These are phyloP conservation scores for Knufia petricola DNA, from an alignment of 2,329 filamentous ascomycete species.

Conservation along the genomic window DNA sequence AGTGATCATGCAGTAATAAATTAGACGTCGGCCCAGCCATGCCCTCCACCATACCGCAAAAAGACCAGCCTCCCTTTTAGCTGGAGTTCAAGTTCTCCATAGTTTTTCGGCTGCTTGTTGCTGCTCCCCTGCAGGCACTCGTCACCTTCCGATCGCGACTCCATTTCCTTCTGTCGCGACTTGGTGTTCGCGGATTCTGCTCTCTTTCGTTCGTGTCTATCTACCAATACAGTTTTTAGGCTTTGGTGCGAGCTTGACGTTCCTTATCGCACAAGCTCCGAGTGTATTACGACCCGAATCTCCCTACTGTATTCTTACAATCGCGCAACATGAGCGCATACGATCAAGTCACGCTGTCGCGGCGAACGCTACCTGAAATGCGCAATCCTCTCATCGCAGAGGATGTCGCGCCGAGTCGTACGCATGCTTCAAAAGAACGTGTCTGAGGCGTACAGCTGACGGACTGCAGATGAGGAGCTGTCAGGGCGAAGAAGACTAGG, in stretches of 20 bases:
- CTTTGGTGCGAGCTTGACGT: conserved; percentile 21
- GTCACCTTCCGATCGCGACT: conserved; percentile 3
- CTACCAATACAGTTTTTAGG: conserved; percentile 22
- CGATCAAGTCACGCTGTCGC: conserved; percentile 23
- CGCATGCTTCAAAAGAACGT: conserved; percentile 22
- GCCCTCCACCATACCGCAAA: background rate
- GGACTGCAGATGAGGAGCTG: conserved; percentile 55
- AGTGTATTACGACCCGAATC: too few relatives aligned
- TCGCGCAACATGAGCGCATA: conserved; percentile 16
- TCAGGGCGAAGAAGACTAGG: conserved; percentile 78
- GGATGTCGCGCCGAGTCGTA: conserved; percentile 37
- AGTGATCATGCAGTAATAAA: background rate
- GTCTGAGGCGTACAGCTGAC: conserved; percentile 18
- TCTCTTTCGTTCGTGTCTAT: conserved; percentile 10
- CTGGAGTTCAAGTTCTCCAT: conserved; percentile 10
- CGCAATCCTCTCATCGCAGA: conserved; percentile 38
- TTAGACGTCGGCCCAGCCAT: background rate
- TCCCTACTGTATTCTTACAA: conserved; percentile 3
- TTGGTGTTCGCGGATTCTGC: background rate
- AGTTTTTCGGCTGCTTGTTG: conserved; percentile 6
- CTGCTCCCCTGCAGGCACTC: conserved; percentile 6
- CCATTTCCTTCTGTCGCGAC: background rate
- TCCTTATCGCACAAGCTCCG: conserved; percentile 16
- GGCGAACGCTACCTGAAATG: conserved; percentile 37
- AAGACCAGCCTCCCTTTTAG: conserved; percentile 7